Evolutionary conservation across 805 yeast species (phyloP), one percentile per base, ranked within the genome.

Genomic region (Candida caryicola): DNA sequence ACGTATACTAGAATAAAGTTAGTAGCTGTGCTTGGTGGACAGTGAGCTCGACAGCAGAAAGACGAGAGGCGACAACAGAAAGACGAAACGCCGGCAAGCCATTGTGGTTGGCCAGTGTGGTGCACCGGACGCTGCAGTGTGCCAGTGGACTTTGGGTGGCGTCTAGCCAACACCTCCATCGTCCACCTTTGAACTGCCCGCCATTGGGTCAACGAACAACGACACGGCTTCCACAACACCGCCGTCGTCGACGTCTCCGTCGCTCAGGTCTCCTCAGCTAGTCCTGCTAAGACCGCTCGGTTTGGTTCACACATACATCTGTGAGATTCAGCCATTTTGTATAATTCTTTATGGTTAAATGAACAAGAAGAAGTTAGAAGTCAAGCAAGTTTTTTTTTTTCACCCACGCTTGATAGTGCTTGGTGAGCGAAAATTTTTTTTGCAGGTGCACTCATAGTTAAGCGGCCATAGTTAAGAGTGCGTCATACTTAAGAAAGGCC

Each of bases 291-390:
- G n/a, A n/a, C n/a, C n/a, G n/a, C n/a, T n/a, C n/a, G n/a, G n/a
- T n/a, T 36, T 16, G 29, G 25, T 33, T 26, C 33, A 47, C 57
- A 85, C 95, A 74, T 87, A 86, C 95, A 84, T 88, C 96, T 87
- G 79, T 87, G 95, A 71, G 95, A 83, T 81, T 86, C 95, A 79
- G 95, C 89, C 95, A 87, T 87, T 75, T 71, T 79, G 55, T 46
- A 46, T 48, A 41, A 39, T 49, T 46, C 28, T 31, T 34, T 35
- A 23, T 38, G 41, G 29, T 38, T 21, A 21, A 21, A 21, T 10
- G 25, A 34, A 23, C 34, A 43, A 34, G 28, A 32, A 31, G 36
- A 36, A 30, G 31, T 33, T 18, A 29, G 10, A 21, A 21, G 25
- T 21, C 7, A 29, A 19, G 34, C 28, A 26, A 33, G 33, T 26